Evolutionary conservation across 1,284 basidiomycete genomes (phyloP), one percentile per base, ranked within the genome.

Genomic region (Termitomyces sp.): DNA sequence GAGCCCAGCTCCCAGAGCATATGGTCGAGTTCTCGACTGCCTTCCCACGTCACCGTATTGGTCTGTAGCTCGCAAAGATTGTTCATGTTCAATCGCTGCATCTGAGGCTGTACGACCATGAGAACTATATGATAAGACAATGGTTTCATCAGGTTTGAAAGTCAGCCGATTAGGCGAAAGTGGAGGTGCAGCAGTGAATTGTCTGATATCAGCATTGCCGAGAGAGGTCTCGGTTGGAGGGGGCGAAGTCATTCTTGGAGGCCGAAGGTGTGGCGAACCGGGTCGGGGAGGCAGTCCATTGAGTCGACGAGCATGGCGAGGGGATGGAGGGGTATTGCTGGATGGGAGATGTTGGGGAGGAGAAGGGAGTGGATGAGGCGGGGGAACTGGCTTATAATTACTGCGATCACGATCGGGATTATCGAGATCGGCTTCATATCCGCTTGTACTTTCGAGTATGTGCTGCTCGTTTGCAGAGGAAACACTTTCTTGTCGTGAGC

Each of bases 381-480:
- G 79, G 15, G 74, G 62, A 24, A 64, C 71, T 24, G 72, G 69
- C 50, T 80, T 74, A 53, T 77, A 69, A 33, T 67, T 71, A 55
- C 81, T 78, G 58, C 73, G 72, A 56, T 81, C 79, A 58, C 72
- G 72, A 49, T 81, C 83, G 47, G 71, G 72, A 65, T 80, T 79
- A 51, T 88, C 84, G 51, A 82, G 68, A 63, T 88, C 86, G 26
- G 85, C 84, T 52, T 90, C 88, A 64, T 90, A 88, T 26, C 85
- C 86, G 28, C 76, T 70, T 15, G 72, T 63, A 3, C 70, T 68
- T 53, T 86, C 84, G 7, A 73, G 67, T 10, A 69, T 73, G 31
- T 76, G 70, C 30, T 80, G 80, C 62, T 88, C 86, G 64, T 83
- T 84, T 9, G 79, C 68, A 21, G 88, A 87, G 15, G 89, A 90